Conservation (phyloP, 345 rosid genomes). For the Gynandropsis gynandra region DNA sequence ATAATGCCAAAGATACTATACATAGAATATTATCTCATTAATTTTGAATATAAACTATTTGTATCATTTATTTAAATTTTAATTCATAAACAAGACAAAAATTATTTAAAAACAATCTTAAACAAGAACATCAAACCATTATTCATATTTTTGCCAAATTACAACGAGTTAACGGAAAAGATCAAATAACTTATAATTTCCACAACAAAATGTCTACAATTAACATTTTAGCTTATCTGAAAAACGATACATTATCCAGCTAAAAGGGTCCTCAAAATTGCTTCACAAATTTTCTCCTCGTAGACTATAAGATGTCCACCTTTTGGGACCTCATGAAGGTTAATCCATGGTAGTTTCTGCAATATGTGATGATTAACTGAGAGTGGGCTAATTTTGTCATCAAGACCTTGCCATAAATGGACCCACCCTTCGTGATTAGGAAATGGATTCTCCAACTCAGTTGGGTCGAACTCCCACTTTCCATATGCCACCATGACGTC, state of each 20-base stretch:
- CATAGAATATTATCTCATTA: no score
- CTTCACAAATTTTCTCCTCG: constrained; percentile 31
- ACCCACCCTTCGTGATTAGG: constrained; percentile 39
- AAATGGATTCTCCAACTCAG: constrained; percentile 48
- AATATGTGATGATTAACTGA: constrained; percentile 36
- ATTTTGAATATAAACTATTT: no score
- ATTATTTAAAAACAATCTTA: no score
- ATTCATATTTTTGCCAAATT: no score
- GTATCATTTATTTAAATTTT: no score
- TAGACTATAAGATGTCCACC: constrained; percentile 42
- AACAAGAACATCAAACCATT: no score
- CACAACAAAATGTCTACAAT: no score
- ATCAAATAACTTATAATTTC: no score
- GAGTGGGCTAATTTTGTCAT: constrained; percentile 45
- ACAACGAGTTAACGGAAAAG: no score
- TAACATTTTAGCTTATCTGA: no score
- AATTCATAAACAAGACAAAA: no score
- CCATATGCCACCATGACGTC: constrained; percentile 40
- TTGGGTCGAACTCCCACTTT: constrained; percentile 60
- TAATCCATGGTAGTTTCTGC: constrained; percentile 53
- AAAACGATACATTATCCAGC: constrained; percentile 24
- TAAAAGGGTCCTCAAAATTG: constrained; percentile 38
- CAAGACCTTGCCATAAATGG: constrained; percentile 59
- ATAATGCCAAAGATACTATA: no score
- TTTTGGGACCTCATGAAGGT: constrained; percentile 50